Percentiles rank a stretch among this genome's conserved stretches.
Conservation (phyloP, 1,139 yeast species). For the Lipomyces yarrowii region DNA sequence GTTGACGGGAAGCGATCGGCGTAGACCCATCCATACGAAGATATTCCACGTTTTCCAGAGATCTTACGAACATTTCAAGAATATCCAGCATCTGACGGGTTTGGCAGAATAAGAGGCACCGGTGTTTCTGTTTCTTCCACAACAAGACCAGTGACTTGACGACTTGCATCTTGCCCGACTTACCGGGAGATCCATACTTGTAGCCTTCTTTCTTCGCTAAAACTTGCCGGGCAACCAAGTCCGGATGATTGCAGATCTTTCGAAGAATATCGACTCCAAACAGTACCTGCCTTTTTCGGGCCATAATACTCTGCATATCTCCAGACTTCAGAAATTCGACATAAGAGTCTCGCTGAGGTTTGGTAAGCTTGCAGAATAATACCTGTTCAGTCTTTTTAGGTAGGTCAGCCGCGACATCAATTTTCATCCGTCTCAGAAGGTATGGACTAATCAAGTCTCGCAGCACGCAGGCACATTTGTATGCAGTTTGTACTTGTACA, state of each 20-base stretch:
- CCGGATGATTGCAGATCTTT: slow-evolving; percentile 96
- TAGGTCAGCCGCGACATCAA: slow-evolving; percentile 94
- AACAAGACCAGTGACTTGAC: slow-evolving; percentile 70
- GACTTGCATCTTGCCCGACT: slow-evolving; percentile 92
- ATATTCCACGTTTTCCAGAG: slow-evolving; percentile 53
- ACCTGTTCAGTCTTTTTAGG: slow-evolving; percentile 96
- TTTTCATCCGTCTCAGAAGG: slow-evolving; percentile 78
- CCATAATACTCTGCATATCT: slow-evolving; percentile 69
- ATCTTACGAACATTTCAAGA: slow-evolving; percentile 61
- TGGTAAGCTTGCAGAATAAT: slow-evolving; percentile 81
- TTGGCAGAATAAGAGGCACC: slow-evolving; percentile 83
- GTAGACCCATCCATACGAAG: slow-evolving; percentile 96
- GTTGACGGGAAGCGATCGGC: slow-evolving; percentile 72
- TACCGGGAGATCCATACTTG: slow-evolving; percentile 63
- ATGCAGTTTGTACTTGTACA: slow-evolving; percentile 94
- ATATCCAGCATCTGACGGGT: slow-evolving; percentile 94
- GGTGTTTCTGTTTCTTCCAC: slow-evolving; percentile 79
- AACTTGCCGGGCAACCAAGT: slow-evolving; percentile 64
- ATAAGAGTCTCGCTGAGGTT: slow-evolving; percentile 72
- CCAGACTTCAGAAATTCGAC: slow-evolving; percentile 72
- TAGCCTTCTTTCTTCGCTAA: slow-evolving; percentile 50
- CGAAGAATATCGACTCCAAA: slow-evolving; percentile 89
- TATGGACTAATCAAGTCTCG: slow-evolving; percentile 90
- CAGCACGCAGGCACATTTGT: slow-evolving; percentile 89
- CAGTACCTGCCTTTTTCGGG: slow-evolving; percentile 78